Conservation (phyloP, 2,329 filamentous ascomycete species). For the Ampelomyces quisqualis region DNA sequence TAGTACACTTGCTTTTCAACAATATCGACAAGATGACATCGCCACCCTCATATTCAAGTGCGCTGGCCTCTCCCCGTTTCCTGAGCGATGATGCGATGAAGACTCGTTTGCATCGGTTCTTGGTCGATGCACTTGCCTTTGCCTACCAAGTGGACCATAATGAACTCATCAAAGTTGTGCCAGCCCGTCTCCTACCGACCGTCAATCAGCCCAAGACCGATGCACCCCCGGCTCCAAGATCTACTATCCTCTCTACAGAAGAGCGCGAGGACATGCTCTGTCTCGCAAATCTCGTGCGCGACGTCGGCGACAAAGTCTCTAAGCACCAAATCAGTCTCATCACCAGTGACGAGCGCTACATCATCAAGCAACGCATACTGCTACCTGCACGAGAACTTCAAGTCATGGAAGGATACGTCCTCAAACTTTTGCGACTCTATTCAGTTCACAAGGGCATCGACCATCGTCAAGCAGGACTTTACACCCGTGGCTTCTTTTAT, state of each 20-base stretch:
- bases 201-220: no score
- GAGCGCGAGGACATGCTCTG: not conserved
- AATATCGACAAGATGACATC: not conserved
- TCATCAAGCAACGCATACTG: not conserved
- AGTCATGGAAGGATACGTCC: not conserved
- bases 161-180: not conserved
- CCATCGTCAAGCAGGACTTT: not conserved
- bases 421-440: not conserved
- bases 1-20: no score
- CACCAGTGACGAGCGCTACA: not conserved
- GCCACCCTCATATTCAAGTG: not conserved
- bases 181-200: no score
- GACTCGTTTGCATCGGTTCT: not conserved
- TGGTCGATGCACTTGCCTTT: not conserved
- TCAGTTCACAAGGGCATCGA: not conserved
- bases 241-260: not conserved
- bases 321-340: not conserved
- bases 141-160: not conserved
- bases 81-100: no score
- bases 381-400: not conserved
- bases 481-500: no score
- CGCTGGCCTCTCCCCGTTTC: no score
- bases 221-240: no score
- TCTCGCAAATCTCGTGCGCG: not conserved
- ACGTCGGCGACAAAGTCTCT: not conserved